These are phyloP conservation scores for Penicillium sp. DNA, from an alignment of 2,329 filamentous ascomycete genomes.

Conservation along the genomic window DNA sequence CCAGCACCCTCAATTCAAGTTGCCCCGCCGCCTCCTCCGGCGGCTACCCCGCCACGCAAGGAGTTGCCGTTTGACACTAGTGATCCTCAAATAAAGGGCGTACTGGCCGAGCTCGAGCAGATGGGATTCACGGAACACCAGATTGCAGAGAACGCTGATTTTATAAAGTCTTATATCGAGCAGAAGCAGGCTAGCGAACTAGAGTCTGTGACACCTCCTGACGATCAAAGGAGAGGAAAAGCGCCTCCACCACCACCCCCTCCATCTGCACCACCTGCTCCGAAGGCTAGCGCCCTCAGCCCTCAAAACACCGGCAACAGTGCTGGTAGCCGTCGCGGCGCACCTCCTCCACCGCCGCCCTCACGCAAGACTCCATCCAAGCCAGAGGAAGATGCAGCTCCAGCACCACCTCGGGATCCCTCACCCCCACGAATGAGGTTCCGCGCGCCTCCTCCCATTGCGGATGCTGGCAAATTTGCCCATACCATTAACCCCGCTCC, in stretches of 20 bases:
- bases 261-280: constrained; percentile 54
- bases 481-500: constrained; percentile 55
- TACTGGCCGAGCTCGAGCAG: constrained; percentile 64
- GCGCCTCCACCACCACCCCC: constrained; percentile 69
- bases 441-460: constrained; percentile 82
- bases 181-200: constrained; percentile 62
- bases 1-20: constrained; percentile 36
- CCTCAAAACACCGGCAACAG: constrained; percentile 66
- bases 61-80: constrained; percentile 61
- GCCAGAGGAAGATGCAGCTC: constrained; percentile 57
- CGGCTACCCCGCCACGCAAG: constrained; percentile 37
- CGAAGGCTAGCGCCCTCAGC: constrained; percentile 55
- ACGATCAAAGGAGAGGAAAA: constrained; percentile 55
- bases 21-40: constrained; percentile 36
- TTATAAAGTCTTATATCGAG: constrained; percentile 70
- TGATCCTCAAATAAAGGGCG: constrained; percentile 65
- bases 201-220: constrained; percentile 43
- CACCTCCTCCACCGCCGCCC: constrained; percentile 64
- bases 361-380: constrained; percentile 52
- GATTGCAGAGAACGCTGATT: constrained; percentile 69
- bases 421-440: constrained; percentile 75
- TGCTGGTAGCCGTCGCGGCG: constrained; percentile 58
- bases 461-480: constrained; percentile 88
- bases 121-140: constrained; percentile 73
- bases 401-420: constrained; percentile 63